These are phyloP conservation scores for Candida silvicultrix DNA, from an alignment of 805 yeast genomes.

Conservation along the genomic window DNA sequence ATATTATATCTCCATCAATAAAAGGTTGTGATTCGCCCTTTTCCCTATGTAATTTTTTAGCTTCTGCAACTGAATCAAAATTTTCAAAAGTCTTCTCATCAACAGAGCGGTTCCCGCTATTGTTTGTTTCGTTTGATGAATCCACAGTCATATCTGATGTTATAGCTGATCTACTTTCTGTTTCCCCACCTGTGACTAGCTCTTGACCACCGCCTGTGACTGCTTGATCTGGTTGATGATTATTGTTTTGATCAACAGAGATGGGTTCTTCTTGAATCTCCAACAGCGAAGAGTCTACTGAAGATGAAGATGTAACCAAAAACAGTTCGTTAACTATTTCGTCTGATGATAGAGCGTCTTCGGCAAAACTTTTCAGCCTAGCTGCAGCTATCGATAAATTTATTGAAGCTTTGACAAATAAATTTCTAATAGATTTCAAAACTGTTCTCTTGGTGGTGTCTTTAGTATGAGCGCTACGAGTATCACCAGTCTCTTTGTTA, in stretches of 20 bases:
- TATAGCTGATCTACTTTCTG: no score
- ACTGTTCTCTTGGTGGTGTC: conserved; percentile 1
- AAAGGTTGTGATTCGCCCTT: conserved; percentile 32
- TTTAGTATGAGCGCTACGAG: no score
- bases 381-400: conserved; percentile 30
- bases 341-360: conserved; percentile 42
- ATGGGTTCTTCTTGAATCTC: conserved; percentile 17
- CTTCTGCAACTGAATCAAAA: conserved; percentile 27
- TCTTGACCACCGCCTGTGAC: conserved; percentile 10
- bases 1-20: conserved; percentile 49
- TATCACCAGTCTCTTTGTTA: background rate
- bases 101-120: conserved; percentile 1
- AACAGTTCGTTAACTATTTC: conserved; percentile 46
- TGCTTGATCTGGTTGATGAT: conserved; percentile 1
- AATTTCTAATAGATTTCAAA: conserved; percentile 19
- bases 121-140: conserved; percentile 11
- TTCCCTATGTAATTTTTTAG: conserved; percentile 17
- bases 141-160: background rate
- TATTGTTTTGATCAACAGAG: no score
- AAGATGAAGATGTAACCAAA: conserved; percentile 31
- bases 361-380: conserved; percentile 37
- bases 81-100: conserved; percentile 21
- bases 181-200: no score
- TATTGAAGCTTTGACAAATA: conserved; percentile 33
- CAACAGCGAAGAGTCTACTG: conserved; percentile 18